Base-by-base conservation (phyloP, 108 stramenopile species). In the Cyclostephanos tholiformis region DNA sequence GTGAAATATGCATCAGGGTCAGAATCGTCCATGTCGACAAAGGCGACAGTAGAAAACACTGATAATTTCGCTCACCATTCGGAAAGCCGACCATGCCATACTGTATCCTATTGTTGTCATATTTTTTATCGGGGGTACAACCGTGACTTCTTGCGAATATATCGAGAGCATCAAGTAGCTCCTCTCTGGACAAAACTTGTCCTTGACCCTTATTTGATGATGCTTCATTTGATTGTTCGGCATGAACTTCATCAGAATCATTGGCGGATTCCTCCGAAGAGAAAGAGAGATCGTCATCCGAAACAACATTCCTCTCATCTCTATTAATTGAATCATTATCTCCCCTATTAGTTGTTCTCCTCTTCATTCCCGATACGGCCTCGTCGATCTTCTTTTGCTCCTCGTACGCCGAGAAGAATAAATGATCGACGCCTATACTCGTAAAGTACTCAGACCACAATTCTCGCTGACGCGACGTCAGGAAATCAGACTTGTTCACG, bases 401-500 rank as follows among this genome's bases (percentile, higher is more conserved):
- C 39, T 88, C 78, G 58, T 89, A 84, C 29, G 99, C 99, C 16
- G 97, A 97, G 76, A 98, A 98, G 80, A 99, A 99, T 13, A 95
- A 75, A 72, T 92, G 93, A 20, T 90, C 83, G 73, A 96, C 82
- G 36, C 92, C 93, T 26, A 80, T 64, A n/a, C 73, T 70, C 43
- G 68, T 52, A 48, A 98, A 93, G 77, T 97, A 93, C 49, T 81
- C 84, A 56, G 85, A 85, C 99, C 99, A 99, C 55, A 67, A 85
- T 62, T 82, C 50, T 55, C 98, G 84, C 83, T 98, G 97, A 29
- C 60, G 53, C 26, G 73, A 78, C 9, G 94, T 85, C 27, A 99
- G 82, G 67, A 93, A 99, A 76, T 99, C 99, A 71, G 96, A 90
- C 89, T 99, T 99, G 88, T 99, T 99, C 12, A 99, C 78, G 27